Base-by-base conservation (phyloP, 805 yeast species). In the Ogataea ganodermae region DNA sequence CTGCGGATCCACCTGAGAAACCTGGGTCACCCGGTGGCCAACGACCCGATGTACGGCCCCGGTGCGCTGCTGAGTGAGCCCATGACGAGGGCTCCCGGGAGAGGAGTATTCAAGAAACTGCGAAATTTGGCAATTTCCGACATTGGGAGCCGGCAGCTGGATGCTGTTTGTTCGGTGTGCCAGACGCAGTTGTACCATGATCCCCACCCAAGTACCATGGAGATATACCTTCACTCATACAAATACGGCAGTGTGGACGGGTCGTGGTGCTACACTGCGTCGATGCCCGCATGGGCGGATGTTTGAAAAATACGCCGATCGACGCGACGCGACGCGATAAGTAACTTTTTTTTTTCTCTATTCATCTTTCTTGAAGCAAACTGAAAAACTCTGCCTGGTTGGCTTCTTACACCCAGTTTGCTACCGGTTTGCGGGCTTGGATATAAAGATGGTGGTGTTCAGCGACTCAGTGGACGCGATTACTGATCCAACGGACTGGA, bases 401-500 rank as follows among this genome's bases (percentile, higher is more conserved):
- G 10, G 35, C 18, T 6, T 23, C 18, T 10, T 33, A 4, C 14
- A 18, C 13, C 24, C 7, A 27, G 20, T 6, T 28, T 35, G 24
- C 35, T 22, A n/a, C 16, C 14, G 18, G 22, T 17, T 13, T 35
- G 9, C 32, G 21, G n/a, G n/a, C n/a, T n/a, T n/a, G n/a, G n/a
- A n/a, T n/a, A 18, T 24, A 14, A 14, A 18, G 31, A 55, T 55
- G 56, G 52, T 46, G 36, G 37, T 53, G 26, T 52, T 58, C 32
- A 23, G 46, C 12, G 63, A 59, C 37, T 44, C 58, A 16, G 35
- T 52, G 30, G 61, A 58, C 16, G 58, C 67, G 22, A 65, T 78
- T 16, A 71, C 84, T 1, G 96, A 89, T 63, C 84, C 95, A 0
- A 70, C 83, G 9, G 96, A 89, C 61, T 89, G 92, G 84, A 46